These are phyloP conservation scores for Cinnamomum micranthum DNA, from an alignment of 164 flowering plant species.

Conservation along the genomic window DNA sequence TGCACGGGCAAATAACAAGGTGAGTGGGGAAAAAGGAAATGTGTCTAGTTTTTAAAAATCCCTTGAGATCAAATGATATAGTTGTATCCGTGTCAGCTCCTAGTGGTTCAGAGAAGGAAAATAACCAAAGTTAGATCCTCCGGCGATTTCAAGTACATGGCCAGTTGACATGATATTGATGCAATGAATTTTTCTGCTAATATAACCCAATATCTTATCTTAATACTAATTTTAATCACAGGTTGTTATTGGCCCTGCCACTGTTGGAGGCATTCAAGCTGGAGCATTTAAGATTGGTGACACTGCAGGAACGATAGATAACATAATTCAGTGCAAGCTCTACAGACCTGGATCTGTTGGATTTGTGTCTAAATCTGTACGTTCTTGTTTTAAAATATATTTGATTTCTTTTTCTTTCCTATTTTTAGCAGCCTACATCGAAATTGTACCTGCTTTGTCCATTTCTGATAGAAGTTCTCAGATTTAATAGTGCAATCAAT, in stretches of 20 bases:
- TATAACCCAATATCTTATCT: background rate
- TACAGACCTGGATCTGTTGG: conserved; percentile 99
- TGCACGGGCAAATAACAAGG: conserved; percentile 95
- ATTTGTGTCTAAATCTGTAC: conserved; percentile 96
- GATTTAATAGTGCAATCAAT: background rate
- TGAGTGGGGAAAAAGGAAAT: conserved; percentile 13
- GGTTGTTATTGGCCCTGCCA: conserved; percentile 99
- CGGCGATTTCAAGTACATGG: too few relatives aligned
- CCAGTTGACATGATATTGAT: background rate
- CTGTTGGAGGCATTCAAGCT: conserved; percentile 95
- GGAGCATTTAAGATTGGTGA: conserved; percentile 95
- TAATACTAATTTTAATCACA: conserved; percentile 22
- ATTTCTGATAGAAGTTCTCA: background rate
- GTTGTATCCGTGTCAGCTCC: background rate
- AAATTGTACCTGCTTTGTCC: background rate
- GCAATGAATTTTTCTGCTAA: background rate
- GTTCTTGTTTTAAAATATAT: conserved; percentile 15
- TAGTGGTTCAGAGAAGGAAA: background rate
- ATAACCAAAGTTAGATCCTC: background rate
- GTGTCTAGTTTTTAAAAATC: background rate
- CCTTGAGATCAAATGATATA: background rate
- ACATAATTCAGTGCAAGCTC: conserved; percentile 92
- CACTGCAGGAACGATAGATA: conserved; percentile 95
- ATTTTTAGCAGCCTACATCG: background rate
- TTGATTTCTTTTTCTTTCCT: background rate